These are phyloP conservation scores for Rhizoclosmatium sp. DNA, from an alignment of 192 early-diverging fungal species.

Conservation along the genomic window DNA sequence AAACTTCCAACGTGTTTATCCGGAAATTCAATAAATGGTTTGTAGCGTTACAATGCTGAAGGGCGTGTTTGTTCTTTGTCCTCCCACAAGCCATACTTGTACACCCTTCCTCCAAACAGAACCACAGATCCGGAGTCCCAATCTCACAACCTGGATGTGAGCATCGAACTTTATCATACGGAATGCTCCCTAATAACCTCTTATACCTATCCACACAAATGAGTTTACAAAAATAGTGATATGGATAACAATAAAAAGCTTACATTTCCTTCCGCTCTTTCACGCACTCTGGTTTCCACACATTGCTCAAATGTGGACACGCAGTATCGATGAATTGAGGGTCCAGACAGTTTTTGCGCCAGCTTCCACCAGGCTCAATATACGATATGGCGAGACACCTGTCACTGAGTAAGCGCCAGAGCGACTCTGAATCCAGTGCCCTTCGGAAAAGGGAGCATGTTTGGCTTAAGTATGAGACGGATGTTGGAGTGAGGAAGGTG, in stretches of 20 bases:
- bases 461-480: neutral
- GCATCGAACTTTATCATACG: neutral
- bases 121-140: constrained; percentile 9
- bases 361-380: neutral
- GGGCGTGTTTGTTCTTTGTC: constrained; percentile 23
- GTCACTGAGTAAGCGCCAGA: constrained; percentile 2
- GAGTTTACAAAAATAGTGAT: no score
- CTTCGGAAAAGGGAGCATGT: neutral
- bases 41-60: neutral
- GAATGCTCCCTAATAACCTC: neutral
- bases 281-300: neutral
- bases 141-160: neutral
- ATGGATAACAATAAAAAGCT: no score
- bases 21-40: neutral
- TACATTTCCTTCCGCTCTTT: no score
- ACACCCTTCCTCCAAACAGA: constrained; percentile 13
- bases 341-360: constrained; percentile 5
- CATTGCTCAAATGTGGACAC: constrained; percentile 6
- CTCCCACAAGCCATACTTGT: constrained; percentile 4
- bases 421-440: neutral
- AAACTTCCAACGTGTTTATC: constrained; percentile 21
- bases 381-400: neutral
- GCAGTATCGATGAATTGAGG: neutral
- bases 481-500: neutral
- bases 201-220: neutral